Base-by-base conservation (phyloP, 139 green algal species). In the Micractinium conductrix region DNA sequence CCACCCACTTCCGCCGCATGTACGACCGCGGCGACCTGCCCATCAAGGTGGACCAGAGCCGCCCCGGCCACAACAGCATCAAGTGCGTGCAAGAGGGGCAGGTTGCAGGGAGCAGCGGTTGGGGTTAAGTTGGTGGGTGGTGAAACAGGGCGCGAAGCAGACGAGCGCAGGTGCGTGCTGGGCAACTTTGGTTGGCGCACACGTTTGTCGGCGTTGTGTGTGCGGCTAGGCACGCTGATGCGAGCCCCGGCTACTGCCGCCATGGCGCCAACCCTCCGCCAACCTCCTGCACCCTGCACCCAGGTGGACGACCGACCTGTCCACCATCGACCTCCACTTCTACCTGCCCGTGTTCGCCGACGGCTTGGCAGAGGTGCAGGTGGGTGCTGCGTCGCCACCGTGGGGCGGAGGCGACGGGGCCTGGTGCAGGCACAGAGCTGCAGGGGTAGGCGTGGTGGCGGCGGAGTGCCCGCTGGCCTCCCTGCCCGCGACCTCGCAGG, bases 261-360 rank as follows among this genome's bases (percentile, higher is more conserved):
- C 53, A 62, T 16, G 53, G 19, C 53, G 53, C 53, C n/a, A n/a
- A 62, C 53, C 19, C 53, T 62, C 19, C 53, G 19, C 19, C 53
- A 62, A 19, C 26, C 48, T 62, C 8, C 53, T 21, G 53, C 53
- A 5, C 53, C 53, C 53, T 2, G 8, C n/a, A n/a, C n/a, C 16
- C 70, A 90, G 87, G 37, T 98, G 94, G 94, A 98, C 96, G 88
- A 89, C 91, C 65, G 92, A 96, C 73, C 88, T 95, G 26, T 80
- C 90, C 37, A 93, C 94, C 87, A 89, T 98, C 19, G 95, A 98
- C 87, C 95, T 96, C 84, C 94, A 96, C 86, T 92, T 95, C 87
- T 97, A 97, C 89, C 91, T 98, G 33, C 95, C 95, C 79, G 95
- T 98, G 86, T 97, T 98, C 89, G 95, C 97, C 63, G 94, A 97